Evolutionary conservation across 164 flowering plant genomes (phyloP).

Genomic region (Euptelea pleiosperma): DNA sequence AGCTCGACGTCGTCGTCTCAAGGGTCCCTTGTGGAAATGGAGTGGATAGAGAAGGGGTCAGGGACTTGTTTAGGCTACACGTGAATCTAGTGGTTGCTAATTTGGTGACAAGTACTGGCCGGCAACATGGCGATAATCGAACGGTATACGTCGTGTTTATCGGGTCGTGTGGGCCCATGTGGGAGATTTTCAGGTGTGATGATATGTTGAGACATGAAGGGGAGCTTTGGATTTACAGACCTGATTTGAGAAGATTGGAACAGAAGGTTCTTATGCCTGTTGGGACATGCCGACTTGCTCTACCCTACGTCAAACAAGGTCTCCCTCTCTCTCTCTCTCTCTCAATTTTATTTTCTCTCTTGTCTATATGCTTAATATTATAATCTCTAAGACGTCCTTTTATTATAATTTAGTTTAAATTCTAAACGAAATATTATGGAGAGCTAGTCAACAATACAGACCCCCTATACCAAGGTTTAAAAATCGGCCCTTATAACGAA

Average conservation of each 20-base stretch:
- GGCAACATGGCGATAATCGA: conserved; percentile 19
- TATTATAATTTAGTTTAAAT: too few relatives aligned
- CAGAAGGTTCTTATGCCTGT: conserved; percentile 58
- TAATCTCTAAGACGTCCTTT: too few relatives aligned
- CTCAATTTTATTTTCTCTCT: neutral
- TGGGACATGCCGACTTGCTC: conserved; percentile 59
- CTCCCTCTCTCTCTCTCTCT: neutral
- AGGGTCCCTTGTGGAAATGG: conserved; percentile 42
- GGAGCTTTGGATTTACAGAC: conserved; percentile 48
- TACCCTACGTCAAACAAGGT: conserved; percentile 42
- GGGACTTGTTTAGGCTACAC: conserved; percentile 69
- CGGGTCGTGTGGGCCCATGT: conserved; percentile 64
- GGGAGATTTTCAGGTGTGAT: conserved; percentile 71
- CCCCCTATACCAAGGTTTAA: too few relatives aligned
- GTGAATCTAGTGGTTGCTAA: conserved; percentile 68
- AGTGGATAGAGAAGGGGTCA: conserved; percentile 25
- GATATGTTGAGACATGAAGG: conserved; percentile 43
- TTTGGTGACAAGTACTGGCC: conserved; percentile 39
- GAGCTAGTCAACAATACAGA: too few relatives aligned
- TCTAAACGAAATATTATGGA: too few relatives aligned
- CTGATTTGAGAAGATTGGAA: conserved; percentile 45
- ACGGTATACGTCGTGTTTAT: conserved; percentile 48
- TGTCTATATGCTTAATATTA: neutral
- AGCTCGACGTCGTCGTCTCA: conserved; percentile 58
- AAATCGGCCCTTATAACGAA: too few relatives aligned